Evolutionary conservation across 1,284 basidiomycete genomes (phyloP).

Genomic region (Apiotrichum sp.): DNA sequence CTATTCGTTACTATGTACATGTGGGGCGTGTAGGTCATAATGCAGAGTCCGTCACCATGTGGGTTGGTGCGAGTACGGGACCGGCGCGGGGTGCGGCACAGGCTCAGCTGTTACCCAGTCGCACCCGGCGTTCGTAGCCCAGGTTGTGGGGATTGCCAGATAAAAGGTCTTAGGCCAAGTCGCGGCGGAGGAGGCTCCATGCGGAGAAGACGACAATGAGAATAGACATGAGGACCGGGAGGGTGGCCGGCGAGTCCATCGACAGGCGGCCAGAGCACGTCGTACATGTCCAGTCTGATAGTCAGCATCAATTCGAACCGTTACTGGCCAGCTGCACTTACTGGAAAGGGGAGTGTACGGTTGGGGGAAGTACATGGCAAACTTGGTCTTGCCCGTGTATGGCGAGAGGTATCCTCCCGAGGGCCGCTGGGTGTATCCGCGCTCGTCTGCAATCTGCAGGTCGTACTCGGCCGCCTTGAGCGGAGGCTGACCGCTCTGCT

Average conservation of each 20-base stretch:
- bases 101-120: background rate
- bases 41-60: conserved; percentile 4
- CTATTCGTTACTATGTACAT: conserved; percentile 3
- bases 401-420: conserved; percentile 63
- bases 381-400: conserved; percentile 61
- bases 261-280: conserved; percentile 57
- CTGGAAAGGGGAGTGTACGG: conserved; percentile 64
- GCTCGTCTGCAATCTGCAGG: conserved; percentile 69
- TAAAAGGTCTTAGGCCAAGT: conserved; percentile 33
- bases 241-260: conserved; percentile 56
- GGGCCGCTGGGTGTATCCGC: conserved; percentile 58
- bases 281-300: conserved; percentile 60
- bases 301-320: background rate
- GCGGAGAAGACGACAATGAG: conserved; percentile 68
- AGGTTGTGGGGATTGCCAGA: background rate
- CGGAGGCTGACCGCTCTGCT: conserved; percentile 58
- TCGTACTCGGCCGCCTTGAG: conserved; percentile 71
- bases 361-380: conserved; percentile 79
- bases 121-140: background rate
- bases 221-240: conserved; percentile 62
- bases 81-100: background rate
- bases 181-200: conserved; percentile 56
- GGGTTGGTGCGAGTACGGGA: background rate
- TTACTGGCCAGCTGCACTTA: conserved; percentile 48
- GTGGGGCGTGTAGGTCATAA: conserved; percentile 1